phyloP scores from a whole-genome alignment of 1,284 basidiomycete genomes.

The Tranzscheliella williamsii region DNA sequence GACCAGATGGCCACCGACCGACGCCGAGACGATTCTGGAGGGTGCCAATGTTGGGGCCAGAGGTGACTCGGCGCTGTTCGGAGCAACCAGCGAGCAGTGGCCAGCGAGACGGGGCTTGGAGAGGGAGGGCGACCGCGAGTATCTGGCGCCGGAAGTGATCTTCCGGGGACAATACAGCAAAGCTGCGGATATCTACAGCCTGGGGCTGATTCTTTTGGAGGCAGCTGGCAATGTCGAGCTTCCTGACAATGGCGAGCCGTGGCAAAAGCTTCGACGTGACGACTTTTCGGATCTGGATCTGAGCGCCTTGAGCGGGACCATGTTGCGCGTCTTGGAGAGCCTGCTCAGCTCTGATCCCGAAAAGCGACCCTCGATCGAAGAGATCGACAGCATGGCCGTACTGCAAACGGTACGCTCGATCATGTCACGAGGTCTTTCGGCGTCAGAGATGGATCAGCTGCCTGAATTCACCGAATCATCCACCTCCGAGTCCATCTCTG shows the following conservation, averaged over 20 bases:
- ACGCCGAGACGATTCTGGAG: slow-evolving; percentile 44
- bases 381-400: slow-evolving; percentile 40
- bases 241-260: slow-evolving; percentile 91
- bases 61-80: slow-evolving; percentile 1
- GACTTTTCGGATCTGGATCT: slow-evolving; percentile 87
- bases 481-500: slow-evolving; percentile 14
- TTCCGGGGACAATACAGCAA: slow-evolving; percentile 81
- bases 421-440: slow-evolving; percentile 46
- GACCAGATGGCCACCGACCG: slow-evolving; percentile 54
- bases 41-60: slow-evolving; percentile 45
- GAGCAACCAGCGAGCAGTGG: slow-evolving; percentile 16
- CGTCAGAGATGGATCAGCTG: slow-evolving; percentile 55
- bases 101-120: slow-evolving; percentile 35
- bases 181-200: slow-evolving; percentile 94
- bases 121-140: slow-evolving; percentile 97
- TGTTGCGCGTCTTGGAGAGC: slow-evolving; percentile 48
- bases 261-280: slow-evolving; percentile 89
- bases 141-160: slow-evolving; percentile 96
- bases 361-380: slow-evolving; percentile 43
- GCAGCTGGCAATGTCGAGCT: slow-evolving; percentile 93
- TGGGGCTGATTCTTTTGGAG: slow-evolving; percentile 94
- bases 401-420: slow-evolving; percentile 39
- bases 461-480: slow-evolving; percentile 42
- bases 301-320: slow-evolving; percentile 64
- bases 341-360: slow-evolving; percentile 43